phyloP scores from a whole-genome alignment of 192 early-diverging fungal species.

The Mycoemilia scoparia region DNA sequence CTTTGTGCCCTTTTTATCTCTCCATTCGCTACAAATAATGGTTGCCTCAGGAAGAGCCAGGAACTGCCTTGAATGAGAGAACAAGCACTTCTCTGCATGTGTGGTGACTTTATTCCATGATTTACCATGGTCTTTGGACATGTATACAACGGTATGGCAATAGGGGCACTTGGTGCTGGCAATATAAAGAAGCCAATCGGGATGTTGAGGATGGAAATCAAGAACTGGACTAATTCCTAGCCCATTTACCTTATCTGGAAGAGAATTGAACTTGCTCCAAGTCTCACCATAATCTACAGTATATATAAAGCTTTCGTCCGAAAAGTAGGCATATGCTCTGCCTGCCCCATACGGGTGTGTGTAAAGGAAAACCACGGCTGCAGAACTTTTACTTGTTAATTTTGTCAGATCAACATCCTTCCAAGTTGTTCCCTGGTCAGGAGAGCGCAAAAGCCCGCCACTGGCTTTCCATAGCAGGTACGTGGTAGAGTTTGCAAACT shows the following conservation, averaged over 20 bases:
- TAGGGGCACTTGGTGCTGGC: slow-evolving; percentile 32
- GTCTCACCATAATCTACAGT: slow-evolving; percentile 39
- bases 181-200: slow-evolving; percentile 76
- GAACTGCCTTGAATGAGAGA: slow-evolving; percentile 45
- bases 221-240: slow-evolving; percentile 45
- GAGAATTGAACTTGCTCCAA: slow-evolving; percentile 27
- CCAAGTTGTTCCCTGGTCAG: slow-evolving; percentile 66
- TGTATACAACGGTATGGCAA: slow-evolving; percentile 55
- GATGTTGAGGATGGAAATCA: slow-evolving; percentile 74
- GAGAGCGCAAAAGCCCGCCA: slow-evolving; percentile 46
- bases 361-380: slow-evolving; percentile 31
- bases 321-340: slow-evolving; percentile 46
- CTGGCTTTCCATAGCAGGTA: slow-evolving; percentile 37
- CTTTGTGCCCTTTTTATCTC: slow-evolving; percentile 31
- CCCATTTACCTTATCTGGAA: slow-evolving; percentile 40
- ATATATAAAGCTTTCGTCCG: slow-evolving; percentile 24
- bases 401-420: slow-evolving; percentile 12
- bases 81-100: slow-evolving; percentile 73
- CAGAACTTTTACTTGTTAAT: slow-evolving; percentile 11
- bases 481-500: slow-evolving; percentile 48
- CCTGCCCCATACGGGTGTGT: slow-evolving; percentile 50
- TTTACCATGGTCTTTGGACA: slow-evolving; percentile 50
- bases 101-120: slow-evolving; percentile 60
- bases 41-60: slow-evolving; percentile 38
- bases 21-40: slow-evolving; percentile 54